Evolutionary conservation across 176 grass and related monocot species (phyloP).

Genomic region (Secale cereale): DNA sequence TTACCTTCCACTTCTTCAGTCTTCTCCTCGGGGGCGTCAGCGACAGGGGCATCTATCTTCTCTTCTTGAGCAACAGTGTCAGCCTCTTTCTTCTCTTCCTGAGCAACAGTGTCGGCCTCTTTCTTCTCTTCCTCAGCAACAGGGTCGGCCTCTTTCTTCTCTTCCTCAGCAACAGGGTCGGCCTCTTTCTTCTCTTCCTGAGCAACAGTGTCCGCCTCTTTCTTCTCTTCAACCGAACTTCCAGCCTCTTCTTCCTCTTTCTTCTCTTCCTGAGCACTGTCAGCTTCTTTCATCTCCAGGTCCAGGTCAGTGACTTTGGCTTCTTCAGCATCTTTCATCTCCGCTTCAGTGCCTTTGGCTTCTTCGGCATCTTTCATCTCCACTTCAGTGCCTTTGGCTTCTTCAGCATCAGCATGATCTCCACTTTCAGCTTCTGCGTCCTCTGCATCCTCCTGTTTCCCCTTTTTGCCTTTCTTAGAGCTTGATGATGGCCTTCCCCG

Average conservation of each 20-base stretch:
- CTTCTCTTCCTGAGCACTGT: conserved; percentile 32
- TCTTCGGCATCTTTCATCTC: conserved; percentile 50
- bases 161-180: conserved; percentile 19
- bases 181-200: conserved; percentile 33
- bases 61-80: conserved; percentile 18
- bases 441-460: conserved; percentile 27
- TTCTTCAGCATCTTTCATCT: conserved; percentile 59
- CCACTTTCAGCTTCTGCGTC: conserved; percentile 19
- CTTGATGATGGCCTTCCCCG: conserved; percentile 28
- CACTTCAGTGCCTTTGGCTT: conserved; percentile 31
- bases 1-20: conserved; percentile 6
- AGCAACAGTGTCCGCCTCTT: background rate
- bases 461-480: conserved; percentile 35
- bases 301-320: conserved; percentile 7
- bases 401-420: conserved; percentile 18
- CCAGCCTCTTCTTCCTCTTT: conserved; percentile 4
- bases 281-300: conserved; percentile 27
- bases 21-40: conserved; percentile 22
- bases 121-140: conserved; percentile 26
- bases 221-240: background rate
- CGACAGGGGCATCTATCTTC: conserved; percentile 14
- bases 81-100: conserved; percentile 12
- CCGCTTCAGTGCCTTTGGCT: conserved; percentile 32
- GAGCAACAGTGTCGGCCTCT: conserved; percentile 6
- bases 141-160: conserved; percentile 18